Evolutionary conservation across 768 basidiomycete species (phyloP), one percentile per base, ranked within the genome.

Genomic region (Termitomyces sp.): DNA sequence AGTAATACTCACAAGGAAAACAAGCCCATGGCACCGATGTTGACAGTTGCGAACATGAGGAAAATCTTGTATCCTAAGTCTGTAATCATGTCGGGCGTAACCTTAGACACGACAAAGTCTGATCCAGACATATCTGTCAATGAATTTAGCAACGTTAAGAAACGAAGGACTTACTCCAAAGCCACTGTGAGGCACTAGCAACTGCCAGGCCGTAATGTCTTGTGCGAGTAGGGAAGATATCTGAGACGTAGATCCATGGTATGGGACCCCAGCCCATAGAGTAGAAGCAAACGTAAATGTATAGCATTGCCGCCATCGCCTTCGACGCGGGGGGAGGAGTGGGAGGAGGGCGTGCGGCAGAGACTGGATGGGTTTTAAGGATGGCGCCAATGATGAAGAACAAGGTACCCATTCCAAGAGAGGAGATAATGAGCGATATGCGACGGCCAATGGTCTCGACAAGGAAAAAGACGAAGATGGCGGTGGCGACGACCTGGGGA

Each of bases 301-400:
- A 94, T 28, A 94, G 70, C 82, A 91, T 82, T 2, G 83, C 89
- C 3, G 91, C 91, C 91, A 93, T 94, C 0, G 79, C 92, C 67
- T 87, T 84, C 1, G 87, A 72, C 72, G 87, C 77, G 1, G 83
- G 76, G 0, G 85, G 65, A 0, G 80, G 78, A 3, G 65, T 66
- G 6, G 73, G 63, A 3, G 63, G 59, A 27, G 59, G 50, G 17
- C 27, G 5, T n/a, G 5, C 54, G 48, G 62, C 67, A 1, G 70
- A 63, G 30, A 44, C 40, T 2, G 88, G 88, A 68, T 89, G 82
- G 2, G 85, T 86, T 74, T 91, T 91, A 68, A 92, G 80, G 58
- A 93, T 80, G 16, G 90, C 86, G 19, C 91, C 92, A 62, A 93
- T 81, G 70, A 93, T 89, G 74, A 85, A 92, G 76, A 93, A 91